Conservation (phyloP, 1,284 basidiomycete genomes). For the Microbotryomycetes sp. region DNA sequence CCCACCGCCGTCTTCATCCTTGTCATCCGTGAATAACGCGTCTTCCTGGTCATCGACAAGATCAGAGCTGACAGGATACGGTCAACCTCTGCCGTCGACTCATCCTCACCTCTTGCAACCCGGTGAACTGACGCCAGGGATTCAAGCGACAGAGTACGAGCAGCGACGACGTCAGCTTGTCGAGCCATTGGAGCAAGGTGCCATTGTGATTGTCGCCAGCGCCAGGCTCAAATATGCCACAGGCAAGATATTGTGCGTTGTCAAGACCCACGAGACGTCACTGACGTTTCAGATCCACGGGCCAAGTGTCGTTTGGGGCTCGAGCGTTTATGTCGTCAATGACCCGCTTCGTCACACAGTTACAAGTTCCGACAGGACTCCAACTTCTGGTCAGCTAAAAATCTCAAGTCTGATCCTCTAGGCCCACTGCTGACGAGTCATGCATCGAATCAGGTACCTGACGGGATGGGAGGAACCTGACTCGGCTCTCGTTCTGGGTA, state of each 20-base stretch:
- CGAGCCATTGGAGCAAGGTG: slow-evolving; percentile 66
- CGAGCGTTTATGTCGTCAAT: neutral
- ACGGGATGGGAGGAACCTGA: slow-evolving; percentile 94
- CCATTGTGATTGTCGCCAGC: slow-evolving; percentile 71
- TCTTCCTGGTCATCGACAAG: neutral
- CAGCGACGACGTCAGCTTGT: slow-evolving; percentile 65
- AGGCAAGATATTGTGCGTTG: slow-evolving; percentile 56
- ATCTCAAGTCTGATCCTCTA: too few relatives aligned
- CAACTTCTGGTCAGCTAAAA: slow-evolving; percentile 21
- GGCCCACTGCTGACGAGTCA: too few relatives aligned
- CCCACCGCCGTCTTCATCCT: neutral
- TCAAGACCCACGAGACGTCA: neutral
- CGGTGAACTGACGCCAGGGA: slow-evolving; percentile 77
- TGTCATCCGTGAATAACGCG: too few relatives aligned
- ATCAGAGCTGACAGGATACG: slow-evolving; percentile 45
- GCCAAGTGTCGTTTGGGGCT: neutral
- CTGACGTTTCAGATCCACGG: too few relatives aligned
- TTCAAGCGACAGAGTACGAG: slow-evolving; percentile 75
- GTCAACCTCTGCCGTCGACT: slow-evolving; percentile 67
- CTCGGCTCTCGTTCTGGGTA: slow-evolving; percentile 75
- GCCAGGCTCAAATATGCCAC: slow-evolving; percentile 82
- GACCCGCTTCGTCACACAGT: slow-evolving; percentile 46
- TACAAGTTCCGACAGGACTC: slow-evolving; percentile 82
- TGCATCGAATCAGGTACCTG: slow-evolving; percentile 60
- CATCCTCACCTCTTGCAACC: slow-evolving; percentile 69